Evolutionary conservation across 202 grass and related monocot genomes (phyloP).

Genomic region (Carex sylvatica): DNA sequence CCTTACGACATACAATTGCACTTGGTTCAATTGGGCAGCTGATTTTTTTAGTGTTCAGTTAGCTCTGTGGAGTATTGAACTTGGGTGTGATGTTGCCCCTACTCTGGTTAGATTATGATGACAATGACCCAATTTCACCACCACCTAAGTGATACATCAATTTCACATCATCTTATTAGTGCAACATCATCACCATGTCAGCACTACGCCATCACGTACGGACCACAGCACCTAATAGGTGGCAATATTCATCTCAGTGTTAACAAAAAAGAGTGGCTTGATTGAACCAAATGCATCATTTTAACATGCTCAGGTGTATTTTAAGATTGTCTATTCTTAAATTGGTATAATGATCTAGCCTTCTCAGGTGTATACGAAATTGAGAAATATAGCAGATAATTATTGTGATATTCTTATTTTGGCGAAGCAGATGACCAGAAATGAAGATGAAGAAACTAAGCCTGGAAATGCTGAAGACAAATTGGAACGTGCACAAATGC

Average conservation of each 20-base stretch:
- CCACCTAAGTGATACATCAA: neutral
- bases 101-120: neutral
- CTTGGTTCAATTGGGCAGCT: neutral
- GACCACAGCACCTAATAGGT: neutral
- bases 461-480: conserved; percentile 36
- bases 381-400: neutral
- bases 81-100: neutral
- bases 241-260: neutral
- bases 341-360: neutral
- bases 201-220: neutral
- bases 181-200: neutral
- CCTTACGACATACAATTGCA: neutral
- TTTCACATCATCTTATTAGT: neutral
- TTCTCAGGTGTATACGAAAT: neutral
- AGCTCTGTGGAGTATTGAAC: neutral
- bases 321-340: neutral
- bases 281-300: neutral
- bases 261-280: neutral
- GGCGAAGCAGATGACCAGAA: conserved; percentile 36
- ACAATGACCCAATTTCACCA: neutral
- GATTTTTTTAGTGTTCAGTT: neutral
- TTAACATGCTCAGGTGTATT: neutral
- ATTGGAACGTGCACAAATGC: conserved; percentile 25
- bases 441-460: conserved; percentile 41
- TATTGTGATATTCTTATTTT: neutral